These are phyloP conservation scores for Onygenales sp. DNA, from an alignment of 2,329 filamentous ascomycete genomes.

Conservation along the genomic window DNA sequence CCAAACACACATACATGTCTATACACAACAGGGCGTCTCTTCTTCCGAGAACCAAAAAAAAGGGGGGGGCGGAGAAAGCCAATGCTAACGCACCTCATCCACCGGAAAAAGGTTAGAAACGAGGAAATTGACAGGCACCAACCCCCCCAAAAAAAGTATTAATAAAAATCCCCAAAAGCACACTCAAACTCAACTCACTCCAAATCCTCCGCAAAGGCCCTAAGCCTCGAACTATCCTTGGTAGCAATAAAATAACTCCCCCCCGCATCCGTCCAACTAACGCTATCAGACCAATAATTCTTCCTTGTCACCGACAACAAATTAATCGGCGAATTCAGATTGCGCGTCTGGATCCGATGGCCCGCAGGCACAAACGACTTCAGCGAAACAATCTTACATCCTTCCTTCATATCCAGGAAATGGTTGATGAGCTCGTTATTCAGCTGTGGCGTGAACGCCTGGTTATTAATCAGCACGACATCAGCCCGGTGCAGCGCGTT, in stretches of 20 bases:
- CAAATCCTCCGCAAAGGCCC: constrained; percentile 36
- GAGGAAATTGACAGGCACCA: not conserved
- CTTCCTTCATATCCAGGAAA: constrained; percentile 87
- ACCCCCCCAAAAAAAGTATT: not conserved
- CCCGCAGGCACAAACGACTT: constrained; percentile 81
- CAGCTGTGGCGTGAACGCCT: constrained; percentile 80
- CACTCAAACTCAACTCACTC: constrained; percentile 11
- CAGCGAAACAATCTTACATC: constrained; percentile 81
- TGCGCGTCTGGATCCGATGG: constrained; percentile 63
- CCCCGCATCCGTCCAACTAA: constrained; percentile 83
- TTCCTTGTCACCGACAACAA: constrained; percentile 68
- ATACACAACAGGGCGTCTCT: not conserved
- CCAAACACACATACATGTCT: not conserved
- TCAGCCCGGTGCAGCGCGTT: constrained; percentile 73
- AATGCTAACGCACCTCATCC: too few relatives aligned
- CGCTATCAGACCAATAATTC: constrained; percentile 58
- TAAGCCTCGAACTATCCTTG: constrained; percentile 53
- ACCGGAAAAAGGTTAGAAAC: too few relatives aligned
- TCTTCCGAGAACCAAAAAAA: not conserved
- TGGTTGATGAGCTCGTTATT: constrained; percentile 79
- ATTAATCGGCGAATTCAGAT: constrained; percentile 71
- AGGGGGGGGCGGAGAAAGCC: too few relatives aligned
- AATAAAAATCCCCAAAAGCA: not conserved
- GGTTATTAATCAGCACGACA: constrained; percentile 96
- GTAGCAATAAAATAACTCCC: constrained; percentile 85